phyloP scores from a whole-genome alignment of 169 alveolate species.

The Plasmodium vivax region DNA sequence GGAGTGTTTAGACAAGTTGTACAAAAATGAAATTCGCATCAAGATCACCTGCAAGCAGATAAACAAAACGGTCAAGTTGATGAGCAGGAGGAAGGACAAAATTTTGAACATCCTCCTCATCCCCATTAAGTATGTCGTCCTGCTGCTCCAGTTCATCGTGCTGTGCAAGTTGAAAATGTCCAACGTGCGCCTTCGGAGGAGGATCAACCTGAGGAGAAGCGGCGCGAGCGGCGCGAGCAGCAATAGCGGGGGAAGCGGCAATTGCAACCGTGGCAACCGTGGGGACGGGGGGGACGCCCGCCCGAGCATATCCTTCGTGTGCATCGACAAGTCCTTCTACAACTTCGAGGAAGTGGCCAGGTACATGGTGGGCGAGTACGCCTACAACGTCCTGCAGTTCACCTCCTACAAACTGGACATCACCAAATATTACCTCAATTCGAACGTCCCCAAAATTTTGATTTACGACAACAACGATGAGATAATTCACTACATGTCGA shows the following conservation, averaged over 20 bases:
- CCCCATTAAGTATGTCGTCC: constrained; percentile 27
- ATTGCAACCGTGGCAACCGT: not conserved
- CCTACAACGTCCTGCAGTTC: constrained; percentile 55
- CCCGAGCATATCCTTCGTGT: constrained; percentile 29
- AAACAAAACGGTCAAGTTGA: constrained; percentile 12
- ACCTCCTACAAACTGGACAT: constrained; percentile 65
- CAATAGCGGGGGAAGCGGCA: not conserved
- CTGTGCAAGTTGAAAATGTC: constrained; percentile 32
- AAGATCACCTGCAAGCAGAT: constrained; percentile 32
- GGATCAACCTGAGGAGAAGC: not conserved
- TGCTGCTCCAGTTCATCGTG: constrained; percentile 30
- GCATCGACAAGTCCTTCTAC: constrained; percentile 63
- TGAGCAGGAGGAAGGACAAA: constrained; percentile 50
- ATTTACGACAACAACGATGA: constrained; percentile 70
- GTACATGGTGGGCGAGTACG: constrained; percentile 75
- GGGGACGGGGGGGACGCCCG: not conserved
- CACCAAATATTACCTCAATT: constrained; percentile 63
- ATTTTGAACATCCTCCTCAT: constrained; percentile 9
- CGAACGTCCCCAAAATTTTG: constrained; percentile 51
- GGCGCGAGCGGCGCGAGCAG: not conserved
- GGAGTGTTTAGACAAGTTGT: constrained; percentile 25
- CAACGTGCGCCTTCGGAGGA: constrained; percentile 17
- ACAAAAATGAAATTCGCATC: constrained; percentile 38
- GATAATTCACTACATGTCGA: constrained; percentile 72
- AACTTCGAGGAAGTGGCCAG: constrained; percentile 69